A percentile compares a stretch with the other conserved stretches of the same genome.
phyloP scores from a whole-genome alignment of 306 rosid genomes.

The Ochetophila trinervis region DNA sequence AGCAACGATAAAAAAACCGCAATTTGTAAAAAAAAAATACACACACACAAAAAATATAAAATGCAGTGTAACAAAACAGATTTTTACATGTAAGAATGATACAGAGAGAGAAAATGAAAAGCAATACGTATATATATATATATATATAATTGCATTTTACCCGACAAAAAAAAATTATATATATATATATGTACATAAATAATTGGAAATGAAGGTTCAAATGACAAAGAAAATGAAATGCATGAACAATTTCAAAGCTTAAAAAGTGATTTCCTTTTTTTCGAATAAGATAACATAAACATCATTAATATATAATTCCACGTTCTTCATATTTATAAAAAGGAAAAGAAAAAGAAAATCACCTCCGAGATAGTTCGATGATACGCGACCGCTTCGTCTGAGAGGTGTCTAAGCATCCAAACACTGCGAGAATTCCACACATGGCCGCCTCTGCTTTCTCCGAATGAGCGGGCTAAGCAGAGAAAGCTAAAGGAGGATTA shows the following conservation, averaged over 20 bases:
- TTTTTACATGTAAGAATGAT: no score
- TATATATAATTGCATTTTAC: no score
- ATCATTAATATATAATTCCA: neutral
- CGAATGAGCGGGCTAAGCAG: no score
- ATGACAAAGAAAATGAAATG: neutral
- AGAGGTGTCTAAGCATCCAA: slow-evolving; percentile 74
- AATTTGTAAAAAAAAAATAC: neutral
- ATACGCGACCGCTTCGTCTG: slow-evolving; percentile 87
- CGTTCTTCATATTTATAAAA: neutral
- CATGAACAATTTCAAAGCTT: neutral
- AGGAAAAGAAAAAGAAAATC: slow-evolving; percentile 1
- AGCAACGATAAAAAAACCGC: no score
- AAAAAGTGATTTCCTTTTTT: no score
- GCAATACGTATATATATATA: no score
- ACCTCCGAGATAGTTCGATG: slow-evolving; percentile 87
- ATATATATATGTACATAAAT: no score
- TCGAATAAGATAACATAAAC: neutral
- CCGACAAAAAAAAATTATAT: no score
- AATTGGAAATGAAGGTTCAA: neutral
- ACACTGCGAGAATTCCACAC: slow-evolving; percentile 95
- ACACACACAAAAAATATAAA: no score
- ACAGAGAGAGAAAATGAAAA: no score
- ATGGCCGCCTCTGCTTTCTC: slow-evolving; percentile 48
- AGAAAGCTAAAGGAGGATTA: no score
- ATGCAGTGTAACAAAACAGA: neutral